These are phyloP conservation scores for Arthonia radiata DNA, from an alignment of 495 filamentous ascomycete species.

Conservation along the genomic window DNA sequence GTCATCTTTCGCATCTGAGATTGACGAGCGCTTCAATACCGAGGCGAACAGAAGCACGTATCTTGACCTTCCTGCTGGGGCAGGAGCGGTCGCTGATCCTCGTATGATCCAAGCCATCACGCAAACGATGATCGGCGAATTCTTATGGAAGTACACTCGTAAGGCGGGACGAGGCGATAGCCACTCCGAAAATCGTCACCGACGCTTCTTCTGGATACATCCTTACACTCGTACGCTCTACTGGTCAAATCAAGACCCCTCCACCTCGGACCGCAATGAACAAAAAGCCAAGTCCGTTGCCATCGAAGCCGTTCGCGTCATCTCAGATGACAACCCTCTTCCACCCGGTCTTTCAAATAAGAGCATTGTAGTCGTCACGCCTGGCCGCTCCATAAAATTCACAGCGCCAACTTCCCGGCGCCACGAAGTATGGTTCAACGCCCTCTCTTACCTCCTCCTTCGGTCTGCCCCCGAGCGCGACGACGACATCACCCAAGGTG, in stretches of 20 bases:
- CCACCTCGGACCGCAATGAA: constrained; percentile 47
- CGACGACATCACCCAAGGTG: too few species aligned
- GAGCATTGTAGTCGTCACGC: constrained; percentile 74
- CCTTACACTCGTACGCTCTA: constrained; percentile 92
- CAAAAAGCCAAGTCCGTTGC: constrained; percentile 81
- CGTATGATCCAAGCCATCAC: constrained; percentile 99
- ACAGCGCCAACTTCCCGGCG: constrained; percentile 81
- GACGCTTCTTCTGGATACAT: constrained; percentile 97
- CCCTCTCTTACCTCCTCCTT: constrained; percentile 73
- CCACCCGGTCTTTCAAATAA: constrained; percentile 85
- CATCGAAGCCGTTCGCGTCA: constrained; percentile 77
- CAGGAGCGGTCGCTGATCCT: constrained; percentile 51
- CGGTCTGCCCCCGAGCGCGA: constrained; percentile 37
- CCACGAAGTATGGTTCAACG: constrained; percentile 98
- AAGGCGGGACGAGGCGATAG: constrained; percentile 61
- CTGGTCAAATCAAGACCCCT: constrained; percentile 84
- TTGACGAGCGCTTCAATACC: constrained; percentile 75
- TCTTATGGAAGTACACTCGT: constrained; percentile 95
- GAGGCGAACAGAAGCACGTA: constrained; percentile 28
- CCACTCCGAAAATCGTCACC: constrained; percentile 73
- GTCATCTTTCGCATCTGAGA: constrained; percentile 82
- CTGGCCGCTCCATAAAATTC: constrained; percentile 68
- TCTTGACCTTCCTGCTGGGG: constrained; percentile 30
- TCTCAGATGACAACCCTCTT: constrained; percentile 89
- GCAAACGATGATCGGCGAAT: constrained; percentile 98